Conservation (phyloP, 371 early-diverging fungal species). For the Globomyces sp. region DNA sequence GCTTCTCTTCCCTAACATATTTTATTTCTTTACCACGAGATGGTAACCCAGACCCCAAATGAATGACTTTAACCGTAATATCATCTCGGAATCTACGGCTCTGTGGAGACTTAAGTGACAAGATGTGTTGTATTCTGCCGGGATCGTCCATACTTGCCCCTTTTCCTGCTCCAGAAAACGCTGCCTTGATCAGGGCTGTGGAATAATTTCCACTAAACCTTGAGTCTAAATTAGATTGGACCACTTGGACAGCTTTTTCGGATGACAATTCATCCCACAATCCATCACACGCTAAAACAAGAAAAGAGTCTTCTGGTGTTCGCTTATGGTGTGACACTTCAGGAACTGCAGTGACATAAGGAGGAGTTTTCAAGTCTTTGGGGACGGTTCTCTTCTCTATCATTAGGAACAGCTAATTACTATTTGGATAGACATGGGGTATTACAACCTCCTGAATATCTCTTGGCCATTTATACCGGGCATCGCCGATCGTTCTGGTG, state of each 20-base stretch:
- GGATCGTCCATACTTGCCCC: background rate
- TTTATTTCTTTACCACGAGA: too few relatives aligned
- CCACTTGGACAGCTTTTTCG: slow-evolving; percentile 14
- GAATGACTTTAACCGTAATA: slow-evolving; percentile 38
- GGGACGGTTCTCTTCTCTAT: slow-evolving; percentile 62
- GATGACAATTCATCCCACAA: slow-evolving; percentile 16
- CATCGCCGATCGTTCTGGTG: slow-evolving; percentile 23
- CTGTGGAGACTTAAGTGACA: slow-evolving; percentile 59
- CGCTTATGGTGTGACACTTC: slow-evolving; percentile 6
- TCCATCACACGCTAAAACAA: slow-evolving; percentile 23
- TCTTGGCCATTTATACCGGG: slow-evolving; percentile 19
- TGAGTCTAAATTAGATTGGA: background rate
- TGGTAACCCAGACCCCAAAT: too few relatives aligned
- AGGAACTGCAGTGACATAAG: slow-evolving; percentile 24
- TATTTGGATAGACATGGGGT: slow-evolving; percentile 20
- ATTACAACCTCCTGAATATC: background rate
- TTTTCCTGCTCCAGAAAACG: too few relatives aligned
- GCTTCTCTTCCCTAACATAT: too few relatives aligned
- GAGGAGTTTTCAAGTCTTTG: slow-evolving; percentile 37
- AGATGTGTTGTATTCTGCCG: background rate
- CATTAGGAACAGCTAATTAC: too few relatives aligned
- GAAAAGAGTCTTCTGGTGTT: slow-evolving; percentile 4
- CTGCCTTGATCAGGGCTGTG: slow-evolving; percentile 13
- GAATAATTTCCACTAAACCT: slow-evolving; percentile 3
- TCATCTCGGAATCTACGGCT: slow-evolving; percentile 29